A percentile compares a stretch with the other conserved stretches of the same genome.
These are phyloP conservation scores for Talaromyces sp. DNA, from an alignment of 2,329 filamentous ascomycete species.

Conservation along the genomic window DNA sequence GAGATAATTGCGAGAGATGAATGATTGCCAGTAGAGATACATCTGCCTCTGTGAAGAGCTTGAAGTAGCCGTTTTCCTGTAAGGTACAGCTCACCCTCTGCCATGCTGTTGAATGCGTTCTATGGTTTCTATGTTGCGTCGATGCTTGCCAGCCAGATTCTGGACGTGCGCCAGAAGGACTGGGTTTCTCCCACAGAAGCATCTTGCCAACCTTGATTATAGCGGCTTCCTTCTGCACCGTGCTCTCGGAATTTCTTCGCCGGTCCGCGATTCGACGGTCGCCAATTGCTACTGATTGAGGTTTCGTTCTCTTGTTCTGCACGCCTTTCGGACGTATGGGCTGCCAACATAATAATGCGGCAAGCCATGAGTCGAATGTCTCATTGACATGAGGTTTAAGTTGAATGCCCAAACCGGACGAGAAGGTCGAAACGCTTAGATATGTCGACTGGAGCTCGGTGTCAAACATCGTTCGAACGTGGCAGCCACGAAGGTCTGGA, in stretches of 20 bases:
- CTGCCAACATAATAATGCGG: slow-evolving; percentile 51
- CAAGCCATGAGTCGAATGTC: slow-evolving; percentile 52
- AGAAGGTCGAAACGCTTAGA: slow-evolving; percentile 48
- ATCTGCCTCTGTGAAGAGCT: slow-evolving; percentile 82
- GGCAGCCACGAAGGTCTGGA: slow-evolving; percentile 49
- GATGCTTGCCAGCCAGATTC: slow-evolving; percentile 45
- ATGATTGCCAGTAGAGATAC: slow-evolving; percentile 75
- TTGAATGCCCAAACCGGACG: slow-evolving; percentile 47
- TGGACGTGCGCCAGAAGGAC: slow-evolving; percentile 36
- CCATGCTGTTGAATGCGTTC: slow-evolving; percentile 66
- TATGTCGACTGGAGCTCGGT: slow-evolving; percentile 45
- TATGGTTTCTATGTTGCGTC: slow-evolving; percentile 52
- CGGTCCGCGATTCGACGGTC: slow-evolving; percentile 43
- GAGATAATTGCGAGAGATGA: slow-evolving; percentile 81
- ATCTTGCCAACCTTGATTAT: slow-evolving; percentile 96
- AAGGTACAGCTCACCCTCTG: slow-evolving; percentile 86
- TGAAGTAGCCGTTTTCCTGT: slow-evolving; percentile 91
- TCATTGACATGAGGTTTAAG: slow-evolving; percentile 48
- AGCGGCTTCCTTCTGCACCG: slow-evolving; percentile 63
- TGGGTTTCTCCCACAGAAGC: slow-evolving; percentile 82
- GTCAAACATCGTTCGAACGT: slow-evolving; percentile 48
- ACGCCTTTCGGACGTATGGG: slow-evolving; percentile 50
- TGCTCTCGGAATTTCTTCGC: slow-evolving; percentile 46
- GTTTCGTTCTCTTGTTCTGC: slow-evolving; percentile 50
- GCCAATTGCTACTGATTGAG: slow-evolving; percentile 43